Percentiles rank a stretch among this genome's conserved stretches.
Conservation (phyloP, 176 grass and related monocot genomes). For the Carex parvula region DNA sequence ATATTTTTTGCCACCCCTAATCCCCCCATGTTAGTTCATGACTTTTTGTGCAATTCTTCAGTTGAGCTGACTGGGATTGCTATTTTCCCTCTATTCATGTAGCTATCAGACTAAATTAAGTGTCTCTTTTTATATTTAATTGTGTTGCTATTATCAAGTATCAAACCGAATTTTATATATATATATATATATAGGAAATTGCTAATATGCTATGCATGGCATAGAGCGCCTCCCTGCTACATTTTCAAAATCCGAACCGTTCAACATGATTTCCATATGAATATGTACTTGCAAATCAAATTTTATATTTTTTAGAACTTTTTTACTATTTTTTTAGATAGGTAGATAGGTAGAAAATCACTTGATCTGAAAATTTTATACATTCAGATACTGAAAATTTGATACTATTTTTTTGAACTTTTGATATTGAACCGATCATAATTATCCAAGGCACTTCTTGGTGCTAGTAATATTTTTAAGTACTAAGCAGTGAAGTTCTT, state of each 20-base stretch:
- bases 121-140: slow-evolving; percentile 1
- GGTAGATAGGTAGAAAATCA: too few species aligned
- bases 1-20: too few species aligned
- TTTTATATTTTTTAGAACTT: too few species aligned
- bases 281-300: too few species aligned
- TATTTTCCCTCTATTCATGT: neutral
- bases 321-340: too few species aligned
- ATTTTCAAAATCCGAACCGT: too few species aligned
- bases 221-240: too few species aligned
- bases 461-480: neutral
- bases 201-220: too few species aligned
- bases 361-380: too few species aligned
- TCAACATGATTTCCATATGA: too few species aligned
- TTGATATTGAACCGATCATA: neutral
- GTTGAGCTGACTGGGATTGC: neutral
- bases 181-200: too few species aligned
- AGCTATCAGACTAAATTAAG: neutral
- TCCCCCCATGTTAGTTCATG: neutral
- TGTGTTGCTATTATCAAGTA: slow-evolving; percentile 3
- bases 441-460: neutral
- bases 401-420: neutral
- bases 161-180: neutral
- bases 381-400: too few species aligned
- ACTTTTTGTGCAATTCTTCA: neutral
- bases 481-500: neutral